These are phyloP conservation scores for Vitis rotundifolia DNA, from an alignment of 164 flowering plant genomes.

Conservation along the genomic window DNA sequence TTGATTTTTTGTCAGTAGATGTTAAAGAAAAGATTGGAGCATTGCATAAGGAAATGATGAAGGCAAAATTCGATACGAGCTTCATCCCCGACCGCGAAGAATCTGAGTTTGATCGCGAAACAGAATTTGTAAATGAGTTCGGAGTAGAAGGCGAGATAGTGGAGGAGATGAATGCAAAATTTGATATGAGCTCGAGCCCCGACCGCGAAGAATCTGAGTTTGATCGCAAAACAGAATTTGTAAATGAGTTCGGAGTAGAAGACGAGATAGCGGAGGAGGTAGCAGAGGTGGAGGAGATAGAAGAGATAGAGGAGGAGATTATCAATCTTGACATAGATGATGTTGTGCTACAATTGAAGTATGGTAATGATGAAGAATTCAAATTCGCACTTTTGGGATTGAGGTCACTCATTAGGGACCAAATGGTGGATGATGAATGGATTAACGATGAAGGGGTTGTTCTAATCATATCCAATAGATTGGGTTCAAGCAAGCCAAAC, in stretches of 20 bases:
- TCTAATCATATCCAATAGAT: constrained; percentile 46
- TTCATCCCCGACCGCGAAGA: too few relatives aligned
- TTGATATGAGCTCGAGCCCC: constrained; percentile 10
- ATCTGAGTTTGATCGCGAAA: constrained; percentile 13
- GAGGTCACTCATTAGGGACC: constrained; percentile 24
- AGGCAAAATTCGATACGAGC: constrained; percentile 26
- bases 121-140: constrained; percentile 14
- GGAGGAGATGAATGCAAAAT: constrained; percentile 14
- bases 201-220: not conserved
- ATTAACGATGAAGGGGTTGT: constrained; percentile 52
- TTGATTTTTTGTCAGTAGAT: constrained; percentile 27
- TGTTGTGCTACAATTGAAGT: constrained; percentile 50
- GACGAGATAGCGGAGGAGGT: constrained; percentile 22
- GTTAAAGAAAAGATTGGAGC: constrained; percentile 39
- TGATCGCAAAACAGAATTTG: constrained; percentile 13
- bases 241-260: constrained; percentile 10
- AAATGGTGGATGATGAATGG: constrained; percentile 35
- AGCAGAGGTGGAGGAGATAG: constrained; percentile 20
- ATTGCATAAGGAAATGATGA: constrained; percentile 30
- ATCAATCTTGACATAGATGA: constrained; percentile 34
- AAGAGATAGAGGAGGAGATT: constrained; percentile 25
- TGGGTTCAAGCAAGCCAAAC: constrained; percentile 44
- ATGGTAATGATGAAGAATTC: constrained; percentile 51
- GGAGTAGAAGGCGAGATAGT: constrained; percentile 19
- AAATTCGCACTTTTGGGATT: constrained; percentile 39